Base-by-base conservation (phyloP, 2,329 filamentous ascomycete species). In the Elsinoe arachidis region DNA sequence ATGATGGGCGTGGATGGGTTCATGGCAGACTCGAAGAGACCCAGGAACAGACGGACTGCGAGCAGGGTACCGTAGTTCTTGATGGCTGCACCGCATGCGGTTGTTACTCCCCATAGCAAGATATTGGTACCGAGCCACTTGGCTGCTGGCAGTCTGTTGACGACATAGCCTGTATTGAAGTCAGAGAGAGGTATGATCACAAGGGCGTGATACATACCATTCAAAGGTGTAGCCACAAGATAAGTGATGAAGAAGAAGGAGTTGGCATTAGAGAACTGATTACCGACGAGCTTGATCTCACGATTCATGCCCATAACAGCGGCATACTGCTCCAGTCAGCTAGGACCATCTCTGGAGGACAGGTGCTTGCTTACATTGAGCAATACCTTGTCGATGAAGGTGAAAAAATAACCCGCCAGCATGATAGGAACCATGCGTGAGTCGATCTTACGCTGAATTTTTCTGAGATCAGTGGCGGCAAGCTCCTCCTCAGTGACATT, bases 241-340 rank as follows among this genome's bases (percentile, higher is more conserved):
- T 30, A 71, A 1, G 66, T 64, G 38, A 70, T 65, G 52, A 70
- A 72, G 65, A 72, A 72, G 58, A 66, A 61, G 41, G 68, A 59
- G 1, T 67, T 69, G 11, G 69, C 62, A 19, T 69, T 65, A 11
- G 64, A 65, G 60, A 71, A 72, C 14, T 72, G 63, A 23, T 85
- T 84, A 17, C 78, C 78, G 12, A 69, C 65, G 52, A 85, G 73
- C 0, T 76, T 71, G 14, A 82, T 72, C 59, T 84, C 80, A 51
- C 75, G 68, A 30, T 68, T 72, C 7, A 86, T 66, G 3, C 82
- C 82, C 83, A 87, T 86, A 56, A 86, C 80, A 59, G 79, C 80
- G 12, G 82, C 81, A 65, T 86, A 86, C 63, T 85, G 84, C 49
- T 84, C 59, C 83, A 78, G 68, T 85, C 85, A 72, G 85, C 82